Evolutionary conservation across 805 yeast genomes (phyloP).

Genomic region (Candida taoyuanica): DNA sequence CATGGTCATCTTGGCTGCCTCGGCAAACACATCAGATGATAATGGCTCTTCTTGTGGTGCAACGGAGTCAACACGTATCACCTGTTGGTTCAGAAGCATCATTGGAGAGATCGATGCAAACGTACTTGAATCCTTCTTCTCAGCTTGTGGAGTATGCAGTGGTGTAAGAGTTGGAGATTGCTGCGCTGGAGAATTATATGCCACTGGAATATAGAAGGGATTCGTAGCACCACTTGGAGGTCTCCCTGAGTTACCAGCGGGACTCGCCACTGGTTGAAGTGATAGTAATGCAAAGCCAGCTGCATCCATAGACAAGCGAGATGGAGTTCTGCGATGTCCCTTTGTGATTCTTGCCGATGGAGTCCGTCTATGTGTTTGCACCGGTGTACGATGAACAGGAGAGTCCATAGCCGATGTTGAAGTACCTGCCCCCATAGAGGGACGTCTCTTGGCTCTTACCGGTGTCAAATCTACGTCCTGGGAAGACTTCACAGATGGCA

Average conservation of each 20-base stretch:
- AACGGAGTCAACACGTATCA: not conserved
- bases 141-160: constrained; percentile 7
- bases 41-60: constrained; percentile 5
- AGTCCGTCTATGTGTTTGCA: constrained; percentile 7
- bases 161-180: constrained; percentile 10
- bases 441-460: constrained; percentile 6
- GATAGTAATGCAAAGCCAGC: constrained; percentile 8
- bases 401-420: not conserved
- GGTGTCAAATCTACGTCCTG: constrained; percentile 7
- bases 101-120: constrained; percentile 10
- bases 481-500: not conserved
- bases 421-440: not conserved
- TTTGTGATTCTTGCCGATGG: constrained; percentile 12
- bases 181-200: constrained; percentile 4
- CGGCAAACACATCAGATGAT: constrained; percentile 9
- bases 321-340: constrained; percentile 12
- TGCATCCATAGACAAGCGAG: constrained; percentile 13
- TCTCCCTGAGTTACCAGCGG: not conserved
- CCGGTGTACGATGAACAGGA: not conserved
- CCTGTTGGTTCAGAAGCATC: constrained; percentile 9
- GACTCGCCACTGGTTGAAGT: constrained; percentile 3
- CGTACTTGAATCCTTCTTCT: not conserved
- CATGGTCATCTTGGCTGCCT: constrained; percentile 12
- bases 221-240: constrained; percentile 6
- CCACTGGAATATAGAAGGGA: constrained; percentile 12